Evolutionary conservation across 179 eudicot genomes (phyloP).

Genomic region (Camellia oleifera): DNA sequence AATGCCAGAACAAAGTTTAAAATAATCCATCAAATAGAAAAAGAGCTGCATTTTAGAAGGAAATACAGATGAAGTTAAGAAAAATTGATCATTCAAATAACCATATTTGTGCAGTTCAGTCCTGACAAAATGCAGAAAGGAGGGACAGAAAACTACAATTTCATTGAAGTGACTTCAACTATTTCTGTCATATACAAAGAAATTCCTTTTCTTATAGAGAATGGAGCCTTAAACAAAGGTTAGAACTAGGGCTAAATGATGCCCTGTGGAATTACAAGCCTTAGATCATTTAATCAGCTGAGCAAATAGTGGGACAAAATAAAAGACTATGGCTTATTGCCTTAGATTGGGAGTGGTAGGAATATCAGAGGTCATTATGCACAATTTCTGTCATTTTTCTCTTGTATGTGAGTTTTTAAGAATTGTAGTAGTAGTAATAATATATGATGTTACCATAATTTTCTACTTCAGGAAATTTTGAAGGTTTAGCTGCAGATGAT

Average conservation of each 20-base stretch:
- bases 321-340: neutral
- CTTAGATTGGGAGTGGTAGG: too few species aligned
- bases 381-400: neutral
- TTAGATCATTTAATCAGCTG: neutral
- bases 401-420: neutral
- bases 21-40: neutral
- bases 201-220: neutral
- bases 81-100: neutral
- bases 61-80: neutral
- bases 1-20: neutral
- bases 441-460: neutral
- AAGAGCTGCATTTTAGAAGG: neutral
- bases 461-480: neutral
- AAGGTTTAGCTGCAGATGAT: neutral
- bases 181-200: too few species aligned
- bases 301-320: neutral
- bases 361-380: neutral
- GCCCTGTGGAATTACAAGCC: neutral
- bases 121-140: too few species aligned
- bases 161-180: too few species aligned
- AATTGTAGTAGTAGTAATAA: conserved; percentile 1
- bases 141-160: too few species aligned
- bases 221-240: neutral
- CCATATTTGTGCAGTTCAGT: too few species aligned
- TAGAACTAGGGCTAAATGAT: neutral